Conservation (phyloP, 1,284 basidiomycete species). For the Naganishia albida region DNA sequence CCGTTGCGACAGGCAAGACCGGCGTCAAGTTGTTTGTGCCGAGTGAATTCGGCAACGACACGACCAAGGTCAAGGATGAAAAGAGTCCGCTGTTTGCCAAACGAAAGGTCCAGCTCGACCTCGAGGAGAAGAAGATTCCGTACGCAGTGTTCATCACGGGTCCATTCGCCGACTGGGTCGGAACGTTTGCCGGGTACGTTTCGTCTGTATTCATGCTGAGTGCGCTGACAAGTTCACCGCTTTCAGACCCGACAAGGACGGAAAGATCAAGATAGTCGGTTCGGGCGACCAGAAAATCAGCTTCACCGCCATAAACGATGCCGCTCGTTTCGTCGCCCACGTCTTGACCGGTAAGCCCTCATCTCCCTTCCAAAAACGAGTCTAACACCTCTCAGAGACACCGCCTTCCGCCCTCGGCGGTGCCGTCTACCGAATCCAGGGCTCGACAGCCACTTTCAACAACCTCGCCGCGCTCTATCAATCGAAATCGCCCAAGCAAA, state of each 20-base stretch:
- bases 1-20: slow-evolving; percentile 30
- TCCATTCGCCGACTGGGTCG: slow-evolving; percentile 34
- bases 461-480: slow-evolving; percentile 21
- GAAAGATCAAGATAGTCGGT: slow-evolving; percentile 30
- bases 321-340: slow-evolving; percentile 27
- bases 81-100: slow-evolving; percentile 24
- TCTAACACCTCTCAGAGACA: slow-evolving; percentile 6
- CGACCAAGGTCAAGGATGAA: slow-evolving; percentile 19
- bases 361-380: not conserved
- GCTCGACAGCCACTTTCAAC: slow-evolving; percentile 16
- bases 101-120: slow-evolving; percentile 9
- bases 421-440: slow-evolving; percentile 23
- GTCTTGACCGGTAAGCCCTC: slow-evolving; percentile 20
- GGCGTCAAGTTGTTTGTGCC: slow-evolving; percentile 37
- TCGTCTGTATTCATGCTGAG: not conserved
- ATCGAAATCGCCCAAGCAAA: slow-evolving; percentile 2
- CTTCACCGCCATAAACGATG: slow-evolving; percentile 29
- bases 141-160: slow-evolving; percentile 30
- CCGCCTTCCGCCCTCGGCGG: slow-evolving; percentile 21
- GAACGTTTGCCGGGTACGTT: slow-evolving; percentile 11
- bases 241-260: slow-evolving; percentile 21
- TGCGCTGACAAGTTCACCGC: not conserved
- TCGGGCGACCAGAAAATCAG: slow-evolving; percentile 18
- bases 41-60: slow-evolving; percentile 35
- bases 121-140: slow-evolving; percentile 30